phyloP scores from a whole-genome alignment of 2,329 filamentous ascomycete genomes.

The Trichoderma endophyticum region DNA sequence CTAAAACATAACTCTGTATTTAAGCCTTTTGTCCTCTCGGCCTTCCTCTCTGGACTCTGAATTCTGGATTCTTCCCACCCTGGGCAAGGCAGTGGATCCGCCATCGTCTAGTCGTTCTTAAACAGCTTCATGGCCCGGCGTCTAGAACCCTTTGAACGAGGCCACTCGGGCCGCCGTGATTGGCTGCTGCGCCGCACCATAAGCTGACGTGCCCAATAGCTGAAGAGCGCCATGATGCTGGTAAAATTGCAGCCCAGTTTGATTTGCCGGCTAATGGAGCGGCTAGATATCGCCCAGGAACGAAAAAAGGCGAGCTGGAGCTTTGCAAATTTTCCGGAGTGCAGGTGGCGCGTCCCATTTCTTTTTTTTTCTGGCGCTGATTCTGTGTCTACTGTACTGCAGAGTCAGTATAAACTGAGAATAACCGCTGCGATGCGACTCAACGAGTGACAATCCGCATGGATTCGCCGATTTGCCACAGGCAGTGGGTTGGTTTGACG shows the following conservation, averaged over 20 bases:
- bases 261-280: neutral
- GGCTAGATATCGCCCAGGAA: neutral
- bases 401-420: neutral
- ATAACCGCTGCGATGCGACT: neutral
- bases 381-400: neutral
- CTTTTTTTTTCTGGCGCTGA: neutral
- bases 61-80: neutral
- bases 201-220: constrained; percentile 14
- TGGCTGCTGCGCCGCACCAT: neutral
- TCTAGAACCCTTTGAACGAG: neutral
- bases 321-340: neutral
- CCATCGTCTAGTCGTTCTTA: neutral
- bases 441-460: neutral
- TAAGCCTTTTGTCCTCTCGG: neutral
- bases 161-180: neutral
- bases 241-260: neutral
- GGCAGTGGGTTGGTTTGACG: neutral
- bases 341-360: neutral
- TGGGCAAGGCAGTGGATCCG: neutral
- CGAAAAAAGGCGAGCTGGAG: neutral
- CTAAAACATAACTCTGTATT: constrained; percentile 14
- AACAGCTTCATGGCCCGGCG: neutral
- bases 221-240: neutral
- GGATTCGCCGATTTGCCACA: too few species aligned
- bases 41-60: neutral